Percentiles rank a stretch among this genome's conserved stretches.
These are phyloP conservation scores for Ceratobasidium sp. DNA, from an alignment of 1,284 basidiomycete genomes.

Conservation along the genomic window DNA sequence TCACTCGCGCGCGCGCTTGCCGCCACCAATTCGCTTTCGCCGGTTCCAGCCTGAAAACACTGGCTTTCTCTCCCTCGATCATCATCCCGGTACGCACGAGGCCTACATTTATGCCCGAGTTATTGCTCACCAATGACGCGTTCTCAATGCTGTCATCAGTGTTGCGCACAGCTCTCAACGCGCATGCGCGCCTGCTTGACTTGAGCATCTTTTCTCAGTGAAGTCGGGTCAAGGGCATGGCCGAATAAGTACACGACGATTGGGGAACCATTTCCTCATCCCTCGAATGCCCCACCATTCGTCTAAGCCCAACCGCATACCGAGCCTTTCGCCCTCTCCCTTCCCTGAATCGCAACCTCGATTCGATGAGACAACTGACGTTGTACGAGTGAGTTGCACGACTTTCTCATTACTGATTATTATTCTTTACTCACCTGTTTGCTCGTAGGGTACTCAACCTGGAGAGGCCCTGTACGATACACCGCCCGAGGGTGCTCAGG, in stretches of 20 bases:
- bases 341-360: constrained; percentile 20
- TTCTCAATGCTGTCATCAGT: background rate
- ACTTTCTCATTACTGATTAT: too few relatives aligned
- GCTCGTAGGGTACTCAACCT: background rate
- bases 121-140: background rate
- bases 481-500: background rate
- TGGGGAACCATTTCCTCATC: background rate
- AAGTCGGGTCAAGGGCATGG: too few relatives aligned
- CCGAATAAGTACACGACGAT: background rate
- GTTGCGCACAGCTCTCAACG: background rate
- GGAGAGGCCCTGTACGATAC: constrained; percentile 5
- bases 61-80: background rate
- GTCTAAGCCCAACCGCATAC: background rate
- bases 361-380: background rate
- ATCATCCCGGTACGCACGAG: background rate
- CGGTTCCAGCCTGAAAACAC: too few relatives aligned
- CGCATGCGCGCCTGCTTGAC: too few relatives aligned
- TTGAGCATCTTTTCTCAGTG: too few relatives aligned
- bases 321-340: constrained; percentile 10
- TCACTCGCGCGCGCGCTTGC: too few relatives aligned
- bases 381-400: background rate
- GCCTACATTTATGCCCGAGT: background rate
- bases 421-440: background rate
- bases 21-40: too few relatives aligned
- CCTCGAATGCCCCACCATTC: background rate